Evolutionary conservation across 768 basidiomycete genomes (phyloP), one percentile per base, ranked within the genome.

Genomic region (Xerocomellus amylosporus): DNA sequence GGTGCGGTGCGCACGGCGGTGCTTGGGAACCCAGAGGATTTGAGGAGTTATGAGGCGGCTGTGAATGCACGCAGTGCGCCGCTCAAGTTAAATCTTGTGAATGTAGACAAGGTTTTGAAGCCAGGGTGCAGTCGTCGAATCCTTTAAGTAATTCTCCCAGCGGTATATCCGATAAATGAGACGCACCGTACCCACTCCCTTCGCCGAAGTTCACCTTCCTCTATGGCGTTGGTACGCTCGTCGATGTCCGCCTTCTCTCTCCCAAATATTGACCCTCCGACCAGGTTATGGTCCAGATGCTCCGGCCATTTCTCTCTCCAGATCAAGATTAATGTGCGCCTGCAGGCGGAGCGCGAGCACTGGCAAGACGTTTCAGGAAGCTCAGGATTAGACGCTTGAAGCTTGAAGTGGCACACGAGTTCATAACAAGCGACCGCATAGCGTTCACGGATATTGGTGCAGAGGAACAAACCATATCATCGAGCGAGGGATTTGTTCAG

Each of bases 171-270:
- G 56, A 68, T 40, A 49, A 61, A 30, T 45, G 45, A 37, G 51
- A 49, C 17, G 14, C 13, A 30, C 41, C 28, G 22, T 30, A 55
- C 31, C 49, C 55, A 31, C 36, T 58, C 49, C 56, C 53, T 36
- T 54, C 47, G 28, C 67, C 77, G 4, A 77, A 80, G 54, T 71
- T 94, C 19, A 80, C 81, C 2, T 93, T 93, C 67, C 73, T 93
- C 26, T 74, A 92, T 53, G 94, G 95, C 6, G 79, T 83, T 41
- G 95, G 97, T 65, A 98, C 95, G 2, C 78, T 98, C 43, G n/a
- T n/a, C n/a, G n/a, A n/a, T n/a, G 81, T 84, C 52, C 85, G 94
- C 8, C 78, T 96, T 53, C 81, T 94, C 49, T 78, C 84, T 1
- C 81, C 85, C 1, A 81, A 80, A 20, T 96, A 92, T 67, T 97